Evolutionary conservation across 768 basidiomycete species (phyloP).

Genomic region (Strobilomyces dryophilus): DNA sequence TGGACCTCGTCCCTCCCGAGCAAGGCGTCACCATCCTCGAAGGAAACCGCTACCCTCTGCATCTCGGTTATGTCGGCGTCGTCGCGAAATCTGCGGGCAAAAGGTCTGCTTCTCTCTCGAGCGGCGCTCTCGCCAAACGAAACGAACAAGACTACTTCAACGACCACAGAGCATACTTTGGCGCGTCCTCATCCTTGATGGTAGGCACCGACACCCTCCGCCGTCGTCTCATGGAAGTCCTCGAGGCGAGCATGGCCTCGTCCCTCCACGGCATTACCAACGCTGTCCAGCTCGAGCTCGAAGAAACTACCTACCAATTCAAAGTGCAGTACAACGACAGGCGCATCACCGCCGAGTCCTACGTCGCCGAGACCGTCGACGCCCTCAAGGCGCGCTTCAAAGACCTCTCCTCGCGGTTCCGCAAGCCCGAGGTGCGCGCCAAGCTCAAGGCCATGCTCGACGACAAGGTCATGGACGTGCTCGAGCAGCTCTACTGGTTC

Average conservation of each 20-base stretch:
- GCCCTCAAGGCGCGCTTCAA: constrained; percentile 87
- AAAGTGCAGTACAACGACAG: constrained; percentile 98
- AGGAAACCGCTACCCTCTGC: constrained; percentile 94
- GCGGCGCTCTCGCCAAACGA: constrained; percentile 45
- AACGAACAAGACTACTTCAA: constrained; percentile 69
- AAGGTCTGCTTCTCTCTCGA: constrained; percentile 46
- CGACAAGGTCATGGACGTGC: constrained; percentile 94
- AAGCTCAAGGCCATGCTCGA: constrained; percentile 93
- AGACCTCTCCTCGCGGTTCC: constrained; percentile 79
- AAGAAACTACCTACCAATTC: constrained; percentile 97
- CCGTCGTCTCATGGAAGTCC: constrained; percentile 89
- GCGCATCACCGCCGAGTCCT: constrained; percentile 90
- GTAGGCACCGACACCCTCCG: constrained; percentile 90
- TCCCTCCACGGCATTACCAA: constrained; percentile 95
- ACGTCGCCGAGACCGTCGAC: constrained; percentile 97
- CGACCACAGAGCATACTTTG: constrained; percentile 58
- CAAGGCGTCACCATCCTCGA: constrained; percentile 76
- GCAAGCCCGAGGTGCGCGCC: constrained; percentile 80
- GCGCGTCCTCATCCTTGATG: constrained; percentile 64
- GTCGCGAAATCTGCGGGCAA: constrained; percentile 77
- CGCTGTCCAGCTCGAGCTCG: constrained; percentile 94
- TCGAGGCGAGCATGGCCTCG: constrained; percentile 96
- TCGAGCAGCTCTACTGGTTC: constrained; percentile 96
- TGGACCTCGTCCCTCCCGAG: constrained; percentile 91
- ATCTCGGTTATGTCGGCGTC: constrained; percentile 96